Conservation (phyloP, 495 filamentous ascomycete species). For the Xylaria telfairii region DNA sequence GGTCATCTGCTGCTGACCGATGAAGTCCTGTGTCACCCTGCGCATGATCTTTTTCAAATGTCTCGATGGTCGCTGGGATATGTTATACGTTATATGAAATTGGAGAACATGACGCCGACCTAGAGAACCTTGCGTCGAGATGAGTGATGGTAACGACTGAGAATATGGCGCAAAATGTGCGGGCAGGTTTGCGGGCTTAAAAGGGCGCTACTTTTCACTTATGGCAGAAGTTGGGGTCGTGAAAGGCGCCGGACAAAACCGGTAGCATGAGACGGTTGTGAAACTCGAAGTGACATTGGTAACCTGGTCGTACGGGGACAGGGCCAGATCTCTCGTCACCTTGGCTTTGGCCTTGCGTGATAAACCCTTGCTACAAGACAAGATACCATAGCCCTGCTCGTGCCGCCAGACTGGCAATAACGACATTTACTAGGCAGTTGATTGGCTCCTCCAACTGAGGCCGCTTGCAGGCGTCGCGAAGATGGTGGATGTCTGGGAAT, state of each 20-base stretch:
- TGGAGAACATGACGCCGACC: neutral
- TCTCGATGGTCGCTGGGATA: neutral
- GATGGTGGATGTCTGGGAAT: neutral
- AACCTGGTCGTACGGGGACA: neutral
- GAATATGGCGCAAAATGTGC: neutral
- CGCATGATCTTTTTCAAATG: neutral
- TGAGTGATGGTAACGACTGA: neutral
- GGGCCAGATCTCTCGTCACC: neutral
- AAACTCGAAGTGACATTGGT: neutral
- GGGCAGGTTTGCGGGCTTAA: neutral
- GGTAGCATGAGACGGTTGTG: slow-evolving; percentile 15
- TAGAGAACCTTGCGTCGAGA: neutral
- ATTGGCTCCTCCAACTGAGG: slow-evolving; percentile 4
- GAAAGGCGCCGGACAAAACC: neutral
- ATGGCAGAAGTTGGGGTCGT: neutral
- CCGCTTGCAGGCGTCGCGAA: neutral
- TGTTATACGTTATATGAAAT: neutral
- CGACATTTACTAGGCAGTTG: neutral
- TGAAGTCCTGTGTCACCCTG: neutral
- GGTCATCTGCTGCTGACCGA: neutral
- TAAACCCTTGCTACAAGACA: neutral
- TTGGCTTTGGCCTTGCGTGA: slow-evolving; percentile 14
- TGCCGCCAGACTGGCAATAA: neutral
- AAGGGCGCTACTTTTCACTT: neutral
- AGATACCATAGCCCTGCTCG: neutral